Evolutionary conservation across 306 rosid species (phyloP).

Genomic region (Sicyos edulis): DNA sequence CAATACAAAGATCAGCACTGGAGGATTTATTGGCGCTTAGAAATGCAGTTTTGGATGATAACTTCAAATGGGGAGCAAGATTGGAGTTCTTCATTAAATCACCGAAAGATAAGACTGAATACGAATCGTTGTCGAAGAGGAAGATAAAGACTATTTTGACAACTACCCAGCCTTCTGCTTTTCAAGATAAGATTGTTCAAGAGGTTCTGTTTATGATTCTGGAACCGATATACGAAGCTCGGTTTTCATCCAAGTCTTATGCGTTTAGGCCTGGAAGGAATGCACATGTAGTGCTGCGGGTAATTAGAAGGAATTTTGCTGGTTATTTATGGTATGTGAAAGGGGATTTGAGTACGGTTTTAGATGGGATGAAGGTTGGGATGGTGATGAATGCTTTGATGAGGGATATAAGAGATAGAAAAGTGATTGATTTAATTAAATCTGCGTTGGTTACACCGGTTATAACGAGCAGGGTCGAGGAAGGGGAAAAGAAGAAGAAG

Average conservation of each 20-base stretch:
- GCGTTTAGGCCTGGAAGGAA: constrained; percentile 83
- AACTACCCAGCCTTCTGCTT: constrained; percentile 67
- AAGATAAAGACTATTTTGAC: constrained; percentile 68
- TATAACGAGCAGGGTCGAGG: constrained; percentile 43
- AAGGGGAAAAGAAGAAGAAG: constrained; percentile 57
- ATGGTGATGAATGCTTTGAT: constrained; percentile 65
- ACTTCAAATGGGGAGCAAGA: constrained; percentile 82
- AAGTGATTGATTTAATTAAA: constrained; percentile 67
- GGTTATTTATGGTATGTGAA: constrained; percentile 88
- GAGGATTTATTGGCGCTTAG: constrained; percentile 73
- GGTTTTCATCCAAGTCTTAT: constrained; percentile 56
- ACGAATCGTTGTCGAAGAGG: constrained; percentile 63
- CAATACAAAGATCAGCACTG: constrained; percentile 49
- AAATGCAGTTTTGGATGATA: constrained; percentile 69
- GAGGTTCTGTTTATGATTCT: constrained; percentile 70
- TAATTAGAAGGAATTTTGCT: constrained; percentile 68
- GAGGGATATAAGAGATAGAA: constrained; percentile 87
- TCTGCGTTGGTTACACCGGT: constrained; percentile 69
- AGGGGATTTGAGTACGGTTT: constrained; percentile 71
- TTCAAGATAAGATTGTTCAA: constrained; percentile 81
- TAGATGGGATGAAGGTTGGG: constrained; percentile 79
- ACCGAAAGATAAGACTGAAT: constrained; percentile 64
- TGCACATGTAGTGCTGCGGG: constrained; percentile 68
- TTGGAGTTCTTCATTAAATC: constrained; percentile 63
- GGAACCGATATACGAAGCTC: constrained; percentile 76